A percentile compares a stretch with the other conserved stretches of the same genome.
Conservation (phyloP, 805 yeast species). For the Cyberlindnera mrakii region DNA sequence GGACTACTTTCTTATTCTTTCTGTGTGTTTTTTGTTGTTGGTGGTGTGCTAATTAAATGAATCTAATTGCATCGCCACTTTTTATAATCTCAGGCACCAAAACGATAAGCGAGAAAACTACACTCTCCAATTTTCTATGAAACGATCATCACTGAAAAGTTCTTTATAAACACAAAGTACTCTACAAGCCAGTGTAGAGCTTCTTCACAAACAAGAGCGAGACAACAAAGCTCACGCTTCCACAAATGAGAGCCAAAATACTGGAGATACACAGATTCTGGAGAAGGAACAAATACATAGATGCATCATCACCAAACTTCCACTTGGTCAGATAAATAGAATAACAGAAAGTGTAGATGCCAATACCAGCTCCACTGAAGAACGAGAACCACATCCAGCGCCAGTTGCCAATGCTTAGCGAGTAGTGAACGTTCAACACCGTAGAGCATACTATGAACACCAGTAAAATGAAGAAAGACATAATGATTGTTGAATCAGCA, state of each 20-base stretch:
- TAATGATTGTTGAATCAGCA: conserved; percentile 12
- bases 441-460: conserved; percentile 14
- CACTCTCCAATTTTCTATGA: too few relatives aligned
- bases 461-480: conserved; percentile 15
- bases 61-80: neutral
- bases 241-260: conserved; percentile 21
- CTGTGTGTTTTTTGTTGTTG: neutral
- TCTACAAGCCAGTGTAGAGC: conserved; percentile 11
- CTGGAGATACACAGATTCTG: conserved; percentile 21
- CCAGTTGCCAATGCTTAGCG: conserved; percentile 25
- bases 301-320: conserved; percentile 24
- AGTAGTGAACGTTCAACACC: conserved; percentile 18
- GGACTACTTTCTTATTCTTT: neutral
- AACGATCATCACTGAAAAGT: too few relatives aligned
- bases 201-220: conserved; percentile 16
- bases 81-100: too few relatives aligned
- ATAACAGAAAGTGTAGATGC: conserved; percentile 21
- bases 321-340: conserved; percentile 22
- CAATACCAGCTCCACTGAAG: conserved; percentile 22
- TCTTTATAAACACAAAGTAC: too few relatives aligned
- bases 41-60: conserved; percentile 2
- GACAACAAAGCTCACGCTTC: conserved; percentile 15
- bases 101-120: too few relatives aligned
- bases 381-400: conserved; percentile 26
- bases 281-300: conserved; percentile 18